Conservation (phyloP, 805 yeast species). For the Candida rishiriensis region DNA sequence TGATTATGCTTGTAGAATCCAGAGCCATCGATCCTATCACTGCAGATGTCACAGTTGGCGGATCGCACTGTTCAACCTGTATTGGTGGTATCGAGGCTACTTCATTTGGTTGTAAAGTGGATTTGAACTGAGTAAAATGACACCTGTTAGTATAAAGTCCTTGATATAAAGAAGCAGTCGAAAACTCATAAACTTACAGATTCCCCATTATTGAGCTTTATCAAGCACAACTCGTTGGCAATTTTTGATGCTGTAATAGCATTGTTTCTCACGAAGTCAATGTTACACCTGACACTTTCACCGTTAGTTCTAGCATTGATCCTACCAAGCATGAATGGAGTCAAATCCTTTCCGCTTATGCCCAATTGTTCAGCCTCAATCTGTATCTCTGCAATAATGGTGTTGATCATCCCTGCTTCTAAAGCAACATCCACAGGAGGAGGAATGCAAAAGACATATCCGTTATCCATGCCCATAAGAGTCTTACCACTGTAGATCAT, state of each 20-base stretch:
- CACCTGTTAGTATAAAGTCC: too few relatives aligned
- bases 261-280: constrained; percentile 73
- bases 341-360: constrained; percentile 66
- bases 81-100: too few relatives aligned
- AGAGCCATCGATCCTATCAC: constrained; percentile 75
- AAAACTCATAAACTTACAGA: too few relatives aligned
- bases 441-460: constrained; percentile 76
- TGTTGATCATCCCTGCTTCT: constrained; percentile 45
- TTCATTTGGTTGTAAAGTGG: too few relatives aligned
- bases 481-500: constrained; percentile 46
- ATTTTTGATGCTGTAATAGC: constrained; percentile 65
- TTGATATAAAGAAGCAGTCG: too few relatives aligned
- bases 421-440: constrained; percentile 67
- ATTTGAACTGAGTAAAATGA: too few relatives aligned
- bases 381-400: constrained; percentile 55
- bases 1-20: constrained; percentile 58
- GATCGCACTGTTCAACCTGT: not conserved
- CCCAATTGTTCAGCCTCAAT: constrained; percentile 47
- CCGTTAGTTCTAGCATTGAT: constrained; percentile 71
- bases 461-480: constrained; percentile 52
- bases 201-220: constrained; percentile 22
- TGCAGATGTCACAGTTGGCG: constrained; percentile 26
- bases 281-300: constrained; percentile 61
- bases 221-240: constrained; percentile 46
- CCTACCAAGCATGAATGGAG: constrained; percentile 69